These are phyloP conservation scores for Amanita rimosa DNA, from an alignment of 768 basidiomycete species.

Conservation along the genomic window DNA sequence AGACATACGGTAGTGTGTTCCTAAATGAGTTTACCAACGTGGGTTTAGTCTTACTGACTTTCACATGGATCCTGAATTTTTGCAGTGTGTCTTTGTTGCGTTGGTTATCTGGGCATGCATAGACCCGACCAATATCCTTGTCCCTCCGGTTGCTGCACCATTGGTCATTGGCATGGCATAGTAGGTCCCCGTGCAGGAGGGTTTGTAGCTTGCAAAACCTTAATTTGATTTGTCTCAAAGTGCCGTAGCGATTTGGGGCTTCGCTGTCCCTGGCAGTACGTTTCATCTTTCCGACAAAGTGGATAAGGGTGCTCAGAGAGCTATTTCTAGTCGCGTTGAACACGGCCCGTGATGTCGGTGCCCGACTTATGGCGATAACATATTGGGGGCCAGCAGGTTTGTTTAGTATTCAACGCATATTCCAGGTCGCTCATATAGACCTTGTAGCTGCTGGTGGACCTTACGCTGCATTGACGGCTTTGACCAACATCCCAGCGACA, in stretches of 20 bases:
- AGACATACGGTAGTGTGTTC: constrained; percentile 8
- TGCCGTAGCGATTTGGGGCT: constrained; percentile 51
- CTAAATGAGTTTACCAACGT: constrained; percentile 10
- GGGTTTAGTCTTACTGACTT: neutral
- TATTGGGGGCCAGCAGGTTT: constrained; percentile 43
- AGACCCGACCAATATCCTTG: constrained; percentile 48
- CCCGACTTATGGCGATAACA: constrained; percentile 46
- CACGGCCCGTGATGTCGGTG: constrained; percentile 58
- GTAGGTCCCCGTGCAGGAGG: constrained; percentile 22
- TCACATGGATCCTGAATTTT: neutral
- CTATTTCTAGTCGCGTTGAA: constrained; percentile 43
- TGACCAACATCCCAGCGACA: constrained; percentile 58
- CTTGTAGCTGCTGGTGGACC: constrained; percentile 33
- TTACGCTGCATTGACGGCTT: constrained; percentile 53
- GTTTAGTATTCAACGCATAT: constrained; percentile 1
- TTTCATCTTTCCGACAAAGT: neutral
- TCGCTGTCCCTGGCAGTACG: constrained; percentile 36
- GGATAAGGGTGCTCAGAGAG: neutral
- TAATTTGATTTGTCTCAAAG: constrained; percentile 18
- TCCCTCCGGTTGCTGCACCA: constrained; percentile 42
- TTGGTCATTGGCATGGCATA: constrained; percentile 48
- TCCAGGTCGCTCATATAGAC: constrained; percentile 1
- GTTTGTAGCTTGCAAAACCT: neutral
- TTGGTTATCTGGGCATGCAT: constrained; percentile 39
- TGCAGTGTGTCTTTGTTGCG: constrained; percentile 30